Evolutionary conservation across 2,329 filamentous ascomycete genomes (phyloP).

Genomic region (Akanthomyces dipterigenus): DNA sequence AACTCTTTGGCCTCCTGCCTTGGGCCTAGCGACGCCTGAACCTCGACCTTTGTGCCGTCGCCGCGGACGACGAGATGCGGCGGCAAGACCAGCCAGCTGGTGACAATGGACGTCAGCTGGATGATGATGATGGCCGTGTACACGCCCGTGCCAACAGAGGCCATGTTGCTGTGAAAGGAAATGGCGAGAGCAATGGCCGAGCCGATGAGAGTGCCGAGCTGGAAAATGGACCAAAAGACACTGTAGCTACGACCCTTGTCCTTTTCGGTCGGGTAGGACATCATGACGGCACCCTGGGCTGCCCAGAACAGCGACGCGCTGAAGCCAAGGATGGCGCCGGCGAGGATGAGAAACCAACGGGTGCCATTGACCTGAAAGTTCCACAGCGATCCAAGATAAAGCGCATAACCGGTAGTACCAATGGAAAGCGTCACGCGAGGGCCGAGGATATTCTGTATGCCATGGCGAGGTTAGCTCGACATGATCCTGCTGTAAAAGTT

Average conservation of each 20-base stretch:
- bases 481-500: background rate
- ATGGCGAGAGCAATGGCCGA: conserved; percentile 31
- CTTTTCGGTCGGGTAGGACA: conserved; percentile 70
- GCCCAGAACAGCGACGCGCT: conserved; percentile 70
- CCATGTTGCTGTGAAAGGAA: conserved; percentile 14
- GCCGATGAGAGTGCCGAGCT: conserved; percentile 75
- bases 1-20: conserved; percentile 13
- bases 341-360: conserved; percentile 62
- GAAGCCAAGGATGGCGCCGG: conserved; percentile 62
- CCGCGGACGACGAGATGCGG: conserved; percentile 13
- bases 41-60: conserved; percentile 11
- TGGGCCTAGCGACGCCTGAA: conserved; percentile 10
- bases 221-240: conserved; percentile 87
- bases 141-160: conserved; percentile 19
- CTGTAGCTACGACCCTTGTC: conserved; percentile 77
- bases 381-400: conserved; percentile 62
- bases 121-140: conserved; percentile 22
- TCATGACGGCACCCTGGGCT: conserved; percentile 71
- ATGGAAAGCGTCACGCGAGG: conserved; percentile 57
- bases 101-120: conserved; percentile 14
- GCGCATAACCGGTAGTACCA: conserved; percentile 63
- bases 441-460: conserved; percentile 53
- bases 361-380: conserved; percentile 59
- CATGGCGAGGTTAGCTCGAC: background rate
- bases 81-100: conserved; percentile 15